A percentile compares a stretch with the other conserved stretches of the same genome.
These are phyloP conservation scores for Penstemon newberryi DNA, from an alignment of 257 asterid species.

Conservation along the genomic window DNA sequence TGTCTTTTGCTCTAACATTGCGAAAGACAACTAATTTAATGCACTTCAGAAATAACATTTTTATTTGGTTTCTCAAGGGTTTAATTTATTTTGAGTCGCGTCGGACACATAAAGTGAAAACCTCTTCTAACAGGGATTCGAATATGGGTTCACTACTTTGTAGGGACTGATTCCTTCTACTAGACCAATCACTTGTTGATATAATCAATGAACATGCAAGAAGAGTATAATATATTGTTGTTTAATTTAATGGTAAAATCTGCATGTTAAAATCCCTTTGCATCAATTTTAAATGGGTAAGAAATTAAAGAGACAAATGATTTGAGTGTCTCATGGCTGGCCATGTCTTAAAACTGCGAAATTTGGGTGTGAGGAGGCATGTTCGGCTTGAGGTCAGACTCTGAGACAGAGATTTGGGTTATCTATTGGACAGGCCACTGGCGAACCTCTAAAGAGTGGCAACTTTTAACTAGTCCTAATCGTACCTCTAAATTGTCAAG, in stretches of 20 bases:
- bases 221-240: background rate
- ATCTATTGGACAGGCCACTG: constrained; percentile 5
- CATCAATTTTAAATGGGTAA: constrained; percentile 3
- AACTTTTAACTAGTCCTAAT: background rate
- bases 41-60: no score
- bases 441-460: background rate
- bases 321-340: constrained; percentile 11
- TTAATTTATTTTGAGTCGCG: no score
- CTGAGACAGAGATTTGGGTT: constrained; percentile 33
- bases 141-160: no score
- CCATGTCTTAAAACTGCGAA: constrained; percentile 26
- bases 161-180: no score
- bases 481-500: background rate
- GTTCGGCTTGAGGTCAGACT: constrained; percentile 9
- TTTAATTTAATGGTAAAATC: background rate
- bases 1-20: no score
- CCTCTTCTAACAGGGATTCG: no score
- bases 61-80: no score
- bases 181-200: no score
- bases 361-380: constrained; percentile 28
- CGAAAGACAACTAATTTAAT: no score
- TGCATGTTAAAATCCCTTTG: background rate
- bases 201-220: no score
- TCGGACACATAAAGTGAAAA: no score
- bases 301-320: background rate